These are phyloP conservation scores for Amaranthus palmeri DNA, from an alignment of 148 eudicot species.

Conservation along the genomic window DNA sequence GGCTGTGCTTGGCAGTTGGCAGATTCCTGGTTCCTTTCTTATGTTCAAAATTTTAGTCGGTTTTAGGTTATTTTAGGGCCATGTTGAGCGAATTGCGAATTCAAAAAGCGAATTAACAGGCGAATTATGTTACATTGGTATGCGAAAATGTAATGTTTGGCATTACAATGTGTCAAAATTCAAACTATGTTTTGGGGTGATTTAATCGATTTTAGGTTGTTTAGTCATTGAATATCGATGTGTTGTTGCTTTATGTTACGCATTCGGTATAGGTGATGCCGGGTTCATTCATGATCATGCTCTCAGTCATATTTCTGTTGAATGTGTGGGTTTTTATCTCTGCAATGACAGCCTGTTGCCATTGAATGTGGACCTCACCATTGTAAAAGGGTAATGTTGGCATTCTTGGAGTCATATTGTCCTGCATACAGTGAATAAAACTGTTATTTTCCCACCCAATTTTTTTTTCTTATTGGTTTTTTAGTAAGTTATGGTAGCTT, in stretches of 20 bases:
- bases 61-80: too few species aligned
- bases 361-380: conserved; percentile 28
- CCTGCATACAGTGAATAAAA: conserved; percentile 22
- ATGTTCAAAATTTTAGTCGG: too few species aligned
- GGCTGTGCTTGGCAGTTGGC: background rate
- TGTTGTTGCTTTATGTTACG: background rate
- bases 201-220: background rate
- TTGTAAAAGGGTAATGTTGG: conserved; percentile 24
- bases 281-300: background rate
- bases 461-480: conserved; percentile 2
- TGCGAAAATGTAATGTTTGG: conserved; percentile 9
- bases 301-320: conserved; percentile 24
- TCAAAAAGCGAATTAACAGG: too few species aligned
- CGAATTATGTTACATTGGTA: conserved; percentile 14
- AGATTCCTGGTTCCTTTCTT: conserved; percentile 3
- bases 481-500: conserved; percentile 8
- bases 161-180: conserved; percentile 8
- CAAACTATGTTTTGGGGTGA: background rate
- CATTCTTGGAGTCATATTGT: conserved; percentile 17
- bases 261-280: background rate
- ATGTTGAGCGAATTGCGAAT: too few species aligned
- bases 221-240: background rate
- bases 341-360: conserved; percentile 41
- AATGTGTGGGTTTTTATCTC: conserved; percentile 26
- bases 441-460: conserved; percentile 18